These are phyloP conservation scores for Excoecaria agallocha DNA, from an alignment of 345 rosid genomes.

Conservation along the genomic window DNA sequence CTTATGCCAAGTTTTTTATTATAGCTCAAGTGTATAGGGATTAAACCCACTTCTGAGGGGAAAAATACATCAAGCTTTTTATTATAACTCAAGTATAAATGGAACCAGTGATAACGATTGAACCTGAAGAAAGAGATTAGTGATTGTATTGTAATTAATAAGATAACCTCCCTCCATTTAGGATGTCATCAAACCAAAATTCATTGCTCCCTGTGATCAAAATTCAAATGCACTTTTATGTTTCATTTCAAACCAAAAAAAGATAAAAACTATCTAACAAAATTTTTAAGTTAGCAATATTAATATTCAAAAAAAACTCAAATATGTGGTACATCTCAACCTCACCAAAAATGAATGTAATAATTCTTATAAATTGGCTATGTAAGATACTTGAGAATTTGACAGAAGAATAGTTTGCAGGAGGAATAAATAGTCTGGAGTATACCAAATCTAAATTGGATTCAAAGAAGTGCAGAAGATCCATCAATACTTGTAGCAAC, in stretches of 20 bases:
- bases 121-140: constrained; percentile 99
- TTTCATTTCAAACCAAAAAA: not conserved
- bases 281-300: too few species aligned
- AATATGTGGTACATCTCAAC: not conserved
- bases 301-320: too few species aligned
- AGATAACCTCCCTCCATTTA: constrained; percentile 99
- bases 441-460: constrained; percentile 86
- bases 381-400: constrained; percentile 76
- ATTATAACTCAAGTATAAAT: too few species aligned
- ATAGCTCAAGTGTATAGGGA: too few species aligned
- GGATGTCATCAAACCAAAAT: constrained; percentile 99
- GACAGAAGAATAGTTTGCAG: constrained; percentile 97
- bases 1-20: too few species aligned
- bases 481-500: too few species aligned
- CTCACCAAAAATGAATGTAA: not conserved
- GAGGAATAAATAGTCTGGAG: constrained; percentile 97
- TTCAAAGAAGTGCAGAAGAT: too few species aligned
- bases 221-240: not conserved
- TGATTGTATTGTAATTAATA: constrained; percentile 91
- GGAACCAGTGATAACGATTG: not conserved
- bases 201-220: constrained; percentile 84
- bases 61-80: too few species aligned
- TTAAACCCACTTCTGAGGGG: too few species aligned
- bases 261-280: too few species aligned
- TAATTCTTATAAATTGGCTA: not conserved